Evolutionary conservation across 768 basidiomycete species (phyloP), one percentile per base, ranked within the genome.

Genomic region (Chalciporus sphaerocephalus): DNA sequence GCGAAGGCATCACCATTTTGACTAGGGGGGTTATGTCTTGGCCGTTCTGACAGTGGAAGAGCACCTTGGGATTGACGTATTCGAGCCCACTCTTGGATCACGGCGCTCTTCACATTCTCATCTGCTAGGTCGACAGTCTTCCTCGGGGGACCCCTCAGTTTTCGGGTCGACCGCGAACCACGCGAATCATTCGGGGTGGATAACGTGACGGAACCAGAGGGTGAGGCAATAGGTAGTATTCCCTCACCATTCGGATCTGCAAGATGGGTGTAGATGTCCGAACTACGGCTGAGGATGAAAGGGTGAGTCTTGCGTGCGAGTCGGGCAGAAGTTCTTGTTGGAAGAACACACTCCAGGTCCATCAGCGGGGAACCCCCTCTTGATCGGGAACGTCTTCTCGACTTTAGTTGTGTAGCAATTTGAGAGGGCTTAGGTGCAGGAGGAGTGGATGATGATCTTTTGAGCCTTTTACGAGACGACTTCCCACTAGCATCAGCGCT

Each of bases 1-100:
- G 38, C 11, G 33, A 44, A 15, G 13, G 6, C 38, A 8, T 42
- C 43, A 27, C 24, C 40, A 42, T 44, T 38, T 22, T 16, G 37
- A 32, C 41, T 24, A 5, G 41, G 44, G 28, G 28, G 24, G 18
- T 39, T 16, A 6, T 48, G 49, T 27, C 22, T 42, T 41, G 43
- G 33, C 39, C 38, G 45, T 6, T 46, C 52, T 12, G 50, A 44
- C 37, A 52, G 43, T n/a, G 53, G 41, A 32, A 58, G 48, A 15
- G 47, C 6, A 32, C 62, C 62, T 40, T 60, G 62, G 4, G 48
- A 65, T 53, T 48, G 57, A 33, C 62, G 65, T 44, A 63, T 42
- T n/a, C 44, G 55, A 22, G 57, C 62, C 62, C 62, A 67, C 38
- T 65, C 53, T 24, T 62, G 55, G 40, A 64, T 64, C 20, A 65